A percentile compares a stretch with the other conserved stretches of the same genome.
Evolutionary conservation across 495 filamentous ascomycete genomes (phyloP).

Genomic region (Durotheca rogersii): DNA sequence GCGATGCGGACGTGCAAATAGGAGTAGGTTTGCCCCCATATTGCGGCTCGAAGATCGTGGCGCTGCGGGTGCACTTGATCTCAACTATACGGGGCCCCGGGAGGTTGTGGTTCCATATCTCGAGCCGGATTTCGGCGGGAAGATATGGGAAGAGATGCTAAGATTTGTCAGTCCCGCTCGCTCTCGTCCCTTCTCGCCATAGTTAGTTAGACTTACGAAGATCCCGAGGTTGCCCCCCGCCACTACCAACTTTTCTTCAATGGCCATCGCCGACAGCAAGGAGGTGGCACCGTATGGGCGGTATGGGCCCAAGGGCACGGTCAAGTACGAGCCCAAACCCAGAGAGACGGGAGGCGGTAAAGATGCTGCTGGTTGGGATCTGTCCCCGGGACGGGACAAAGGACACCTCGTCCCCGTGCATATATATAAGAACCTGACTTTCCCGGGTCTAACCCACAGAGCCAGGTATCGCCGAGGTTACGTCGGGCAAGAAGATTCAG

Average conservation of each 20-base stretch:
- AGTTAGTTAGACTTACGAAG: conserved; percentile 14
- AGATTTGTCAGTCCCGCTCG: not conserved
- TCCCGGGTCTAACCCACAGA: conserved; percentile 8
- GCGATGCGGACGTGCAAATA: conserved; percentile 16
- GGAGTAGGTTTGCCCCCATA: not conserved
- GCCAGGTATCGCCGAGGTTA: conserved; percentile 13
- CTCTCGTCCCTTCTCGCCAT: not conserved
- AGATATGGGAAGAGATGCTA: conserved; percentile 30
- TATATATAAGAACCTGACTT: conserved; percentile 19
- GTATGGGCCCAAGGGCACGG: conserved; percentile 9
- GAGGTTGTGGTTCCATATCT: conserved; percentile 32
- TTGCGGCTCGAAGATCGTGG: not conserved
- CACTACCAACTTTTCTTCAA: not conserved
- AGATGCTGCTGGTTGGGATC: conserved; percentile 9
- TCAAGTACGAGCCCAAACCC: conserved; percentile 12
- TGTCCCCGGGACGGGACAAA: conserved; percentile 3
- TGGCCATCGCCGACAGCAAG: conserved; percentile 3
- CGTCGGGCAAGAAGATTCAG: conserved; percentile 5
- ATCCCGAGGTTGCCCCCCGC: not conserved
- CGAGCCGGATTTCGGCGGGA: conserved; percentile 32
- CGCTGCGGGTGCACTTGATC: conserved; percentile 16
- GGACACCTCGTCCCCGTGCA: not conserved
- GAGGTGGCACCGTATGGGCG: not conserved
- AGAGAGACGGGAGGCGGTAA: conserved; percentile 15
- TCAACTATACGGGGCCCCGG: conserved; percentile 30